These are phyloP conservation scores for Mortierella claussenii DNA, from an alignment of 192 early-diverging fungal species.

Conservation along the genomic window DNA sequence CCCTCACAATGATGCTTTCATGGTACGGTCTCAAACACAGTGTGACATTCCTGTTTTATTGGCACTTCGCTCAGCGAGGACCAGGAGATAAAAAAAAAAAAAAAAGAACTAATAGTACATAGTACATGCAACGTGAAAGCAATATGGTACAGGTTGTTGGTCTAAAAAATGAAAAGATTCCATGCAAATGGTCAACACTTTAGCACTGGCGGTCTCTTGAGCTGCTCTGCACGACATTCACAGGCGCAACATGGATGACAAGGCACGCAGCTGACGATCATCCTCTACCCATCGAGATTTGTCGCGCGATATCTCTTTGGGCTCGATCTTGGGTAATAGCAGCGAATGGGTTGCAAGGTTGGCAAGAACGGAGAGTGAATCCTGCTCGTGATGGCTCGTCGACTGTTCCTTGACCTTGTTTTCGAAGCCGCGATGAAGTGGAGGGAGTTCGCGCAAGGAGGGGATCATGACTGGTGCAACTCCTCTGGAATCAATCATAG, in stretches of 20 bases:
- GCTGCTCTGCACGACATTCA: background rate
- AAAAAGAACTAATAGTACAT: slow-evolving; percentile 4
- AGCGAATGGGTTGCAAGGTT: slow-evolving; percentile 40
- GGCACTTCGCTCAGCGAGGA: too few species aligned
- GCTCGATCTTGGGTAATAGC: slow-evolving; percentile 49
- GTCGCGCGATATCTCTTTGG: slow-evolving; percentile 43
- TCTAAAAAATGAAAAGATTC: background rate
- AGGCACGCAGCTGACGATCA: slow-evolving; percentile 50
- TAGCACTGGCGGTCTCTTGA: background rate
- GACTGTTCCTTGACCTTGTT: slow-evolving; percentile 14
- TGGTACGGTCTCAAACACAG: too few species aligned
- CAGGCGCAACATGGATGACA: slow-evolving; percentile 52
- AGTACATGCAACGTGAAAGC: background rate
- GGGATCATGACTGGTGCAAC: slow-evolving; percentile 17
- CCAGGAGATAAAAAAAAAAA: slow-evolving; percentile 1
- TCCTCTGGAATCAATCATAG: slow-evolving; percentile 5
- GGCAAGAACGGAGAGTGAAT: slow-evolving; percentile 48
- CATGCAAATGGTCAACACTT: slow-evolving; percentile 26
- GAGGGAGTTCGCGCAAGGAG: slow-evolving; percentile 27
- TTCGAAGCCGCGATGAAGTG: slow-evolving; percentile 16
- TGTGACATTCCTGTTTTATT: too few species aligned
- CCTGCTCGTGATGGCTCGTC: slow-evolving; percentile 13
- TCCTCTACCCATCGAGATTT: slow-evolving; percentile 48
- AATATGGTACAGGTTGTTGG: slow-evolving; percentile 15
- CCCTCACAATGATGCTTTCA: too few species aligned